Evolutionary conservation across 345 rosid species (phyloP), one percentile per base, ranked within the genome.

Genomic region (Eucalyptus erythrocorys): DNA sequence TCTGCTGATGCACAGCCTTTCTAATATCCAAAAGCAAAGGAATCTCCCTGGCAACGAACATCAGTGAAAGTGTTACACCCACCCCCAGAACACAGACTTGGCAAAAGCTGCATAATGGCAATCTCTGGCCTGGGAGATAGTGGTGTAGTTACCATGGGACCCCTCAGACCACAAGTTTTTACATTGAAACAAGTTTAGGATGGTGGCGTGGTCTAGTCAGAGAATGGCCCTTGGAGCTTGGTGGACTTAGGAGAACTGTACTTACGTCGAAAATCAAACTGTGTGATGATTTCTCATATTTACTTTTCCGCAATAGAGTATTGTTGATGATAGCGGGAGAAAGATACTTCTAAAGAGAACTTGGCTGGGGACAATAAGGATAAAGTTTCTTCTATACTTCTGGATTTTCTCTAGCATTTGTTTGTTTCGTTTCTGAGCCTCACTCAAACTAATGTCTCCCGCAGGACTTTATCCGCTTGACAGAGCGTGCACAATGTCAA

Each of bases 401-500:
- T 51, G 53, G 87, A 87, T 87, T 64, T 89, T 90, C 42, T 61
- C 30, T 13, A 32, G 26, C 87, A 40, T 13, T 30, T n/a, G 66
- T 59, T 26, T 59, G 21, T 64, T 30, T 64, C 17, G 76, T n/a
- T 64, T n/a, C 76, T 64, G 37, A 55, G 71, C 32, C 42, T 88
- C 53, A 43, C 43, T 88, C 10, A 66, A 30, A 49, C 27, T 6
- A 53, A 53, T 91, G 48, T 89, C 85, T 90, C 91, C 59, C 68
- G 87, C 94, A 97, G 99, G 98, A 95, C 85, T 91, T 51, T 48
- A 95, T 96, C 90, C 93, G 88, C 94, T 91, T 97, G 95, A 92
- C 91, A 14, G 96, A 94, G 98, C 90, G 90, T 91, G 95, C 85
- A 12, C 27, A 48, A 90, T 91, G 95, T 94, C 94, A 94, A 96